Base-by-base conservation (phyloP, 1,139 yeast species). In the Diutina neorugosa region DNA sequence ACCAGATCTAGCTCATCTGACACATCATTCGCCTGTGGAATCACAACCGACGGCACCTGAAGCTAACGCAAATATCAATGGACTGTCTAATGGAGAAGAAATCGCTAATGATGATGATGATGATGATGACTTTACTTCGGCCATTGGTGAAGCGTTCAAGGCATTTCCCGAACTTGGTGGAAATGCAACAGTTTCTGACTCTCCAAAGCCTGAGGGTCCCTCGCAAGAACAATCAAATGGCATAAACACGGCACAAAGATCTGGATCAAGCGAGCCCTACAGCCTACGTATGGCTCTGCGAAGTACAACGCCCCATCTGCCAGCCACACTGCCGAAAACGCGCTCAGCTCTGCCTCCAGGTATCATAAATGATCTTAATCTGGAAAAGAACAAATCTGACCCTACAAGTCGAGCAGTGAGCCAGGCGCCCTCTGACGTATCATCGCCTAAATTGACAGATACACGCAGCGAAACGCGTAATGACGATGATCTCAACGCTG, bases 81-180 rank as follows among this genome's bases (percentile, higher is more conserved):
- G 7, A 8, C 7, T 12, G 8, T 18, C 2, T 4, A 9, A 44
- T 4, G 12, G n/a, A 12, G 34, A 21, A 14, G 19, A n/a, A 3
- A 9, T 8, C 6, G n/a, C 12, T 21, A 34, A 19, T 11, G 18
- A 52, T 21, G 60, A 55, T 9, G 66, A 65, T 53, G 55, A 60
- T 34, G 73, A 65, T 34, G 27, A 34, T 49, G 34, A 34, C 9
- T 60, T 71, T 44, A 69, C 69, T 54, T 63, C 62, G 53, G 73
- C 74, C 42, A 71, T 72, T 27, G 75, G 74, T 12, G 70, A 71
- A 54, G 76, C 70, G 0, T 46, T 46, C 11, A 46, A 46, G 16
- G 25, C 50, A 27, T 46, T 46, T n/a, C 40, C 50, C n/a, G 50
- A 27, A 8, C 50, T 46, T 46, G 21, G 21, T 6, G 37, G 5